Conservation (phyloP, 73 alveolate species). For the Paramecium sexaurelia region DNA sequence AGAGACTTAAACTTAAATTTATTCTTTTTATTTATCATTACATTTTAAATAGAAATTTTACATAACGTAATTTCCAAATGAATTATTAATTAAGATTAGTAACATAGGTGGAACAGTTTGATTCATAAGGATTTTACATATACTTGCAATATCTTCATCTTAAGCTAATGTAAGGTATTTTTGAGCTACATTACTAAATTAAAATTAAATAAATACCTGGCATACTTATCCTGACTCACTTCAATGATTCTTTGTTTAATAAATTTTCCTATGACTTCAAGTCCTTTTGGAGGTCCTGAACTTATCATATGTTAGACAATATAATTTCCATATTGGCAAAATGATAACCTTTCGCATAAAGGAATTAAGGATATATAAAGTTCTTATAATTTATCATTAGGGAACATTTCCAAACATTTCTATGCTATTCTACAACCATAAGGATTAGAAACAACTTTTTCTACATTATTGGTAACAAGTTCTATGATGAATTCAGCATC, state of each 20-base stretch:
- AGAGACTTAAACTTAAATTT: not conserved
- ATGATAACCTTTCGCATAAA: not conserved
- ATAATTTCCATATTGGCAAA: conserved; percentile 48
- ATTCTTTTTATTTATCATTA: conserved; percentile 20
- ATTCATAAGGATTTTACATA: not conserved
- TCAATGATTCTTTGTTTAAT: not conserved
- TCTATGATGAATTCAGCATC: conserved; percentile 43
- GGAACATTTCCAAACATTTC: conserved; percentile 34
- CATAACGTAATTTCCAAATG: conserved; percentile 53
- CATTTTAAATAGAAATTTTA: conserved; percentile 14
- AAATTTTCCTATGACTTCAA: not conserved
- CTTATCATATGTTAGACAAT: conserved; percentile 45
- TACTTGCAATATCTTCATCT: not conserved
- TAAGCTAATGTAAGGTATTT: not conserved
- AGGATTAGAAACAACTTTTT: not conserved
- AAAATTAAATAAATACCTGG: not conserved
- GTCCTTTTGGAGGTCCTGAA: conserved; percentile 26
- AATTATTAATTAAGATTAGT: conserved; percentile 22
- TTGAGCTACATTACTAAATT: conserved; percentile 39
- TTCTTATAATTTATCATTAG: not conserved
- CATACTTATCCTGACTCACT: conserved; percentile 46
- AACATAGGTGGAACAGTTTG: not conserved
- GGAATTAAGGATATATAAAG: not conserved
- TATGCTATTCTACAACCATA: conserved; percentile 58
- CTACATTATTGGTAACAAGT: conserved; percentile 3